These are phyloP conservation scores for Claviceps sp. DNA, from an alignment of 2,329 filamentous ascomycete species.

Conservation along the genomic window DNA sequence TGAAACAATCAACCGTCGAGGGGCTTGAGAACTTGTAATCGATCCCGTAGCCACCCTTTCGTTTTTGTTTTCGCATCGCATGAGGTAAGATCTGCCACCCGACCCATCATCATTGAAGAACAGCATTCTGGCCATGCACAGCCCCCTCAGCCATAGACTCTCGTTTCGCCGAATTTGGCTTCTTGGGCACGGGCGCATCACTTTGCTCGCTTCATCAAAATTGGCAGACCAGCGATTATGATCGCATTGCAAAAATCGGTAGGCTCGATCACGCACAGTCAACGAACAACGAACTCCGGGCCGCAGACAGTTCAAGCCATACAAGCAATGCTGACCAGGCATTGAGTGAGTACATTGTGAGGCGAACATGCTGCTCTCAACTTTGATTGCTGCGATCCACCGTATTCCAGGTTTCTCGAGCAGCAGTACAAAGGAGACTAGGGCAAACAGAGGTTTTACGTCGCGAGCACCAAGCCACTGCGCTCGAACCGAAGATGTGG, in stretches of 20 bases:
- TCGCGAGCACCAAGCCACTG: conserved; percentile 3
- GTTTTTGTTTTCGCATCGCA: neutral
- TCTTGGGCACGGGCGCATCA: conserved; percentile 31
- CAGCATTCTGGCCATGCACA: neutral
- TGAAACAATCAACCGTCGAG: neutral
- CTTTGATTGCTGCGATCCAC: conserved; percentile 29
- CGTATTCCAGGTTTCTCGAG: conserved; percentile 17
- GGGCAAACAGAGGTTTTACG: conserved; percentile 6
- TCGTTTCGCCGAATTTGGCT: neutral
- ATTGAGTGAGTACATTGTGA: conserved; percentile 28
- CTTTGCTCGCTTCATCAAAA: conserved; percentile 30
- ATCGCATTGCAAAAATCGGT: conserved; percentile 4
- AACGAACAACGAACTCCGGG: conserved; percentile 4
- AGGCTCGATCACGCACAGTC: conserved; percentile 1
- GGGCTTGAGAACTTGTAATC: neutral
- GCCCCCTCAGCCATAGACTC: neutral
- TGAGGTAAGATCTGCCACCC: neutral
- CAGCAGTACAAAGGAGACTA: conserved; percentile 18
- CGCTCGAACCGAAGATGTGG: conserved; percentile 9
- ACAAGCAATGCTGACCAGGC: conserved; percentile 39
- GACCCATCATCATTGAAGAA: neutral
- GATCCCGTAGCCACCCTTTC: neutral
- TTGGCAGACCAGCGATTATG: conserved; percentile 1
- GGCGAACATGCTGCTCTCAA: conserved; percentile 43
- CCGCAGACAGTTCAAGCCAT: conserved; percentile 14